Evolutionary conservation across 805 yeast species (phyloP).

Genomic region (Ogataea trehalophila): DNA sequence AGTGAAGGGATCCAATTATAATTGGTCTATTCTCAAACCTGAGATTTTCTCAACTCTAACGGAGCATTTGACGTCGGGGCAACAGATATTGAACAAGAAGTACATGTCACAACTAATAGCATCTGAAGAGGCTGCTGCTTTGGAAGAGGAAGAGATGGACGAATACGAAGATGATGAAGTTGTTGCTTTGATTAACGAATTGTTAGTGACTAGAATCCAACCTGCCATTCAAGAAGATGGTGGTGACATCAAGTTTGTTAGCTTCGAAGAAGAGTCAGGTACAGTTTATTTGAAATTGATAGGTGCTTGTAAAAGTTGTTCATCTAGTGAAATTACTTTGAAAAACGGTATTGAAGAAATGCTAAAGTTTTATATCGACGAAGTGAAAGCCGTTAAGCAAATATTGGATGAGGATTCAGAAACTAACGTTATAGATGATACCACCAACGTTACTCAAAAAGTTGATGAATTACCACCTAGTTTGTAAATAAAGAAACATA

Average conservation of each 20-base stretch:
- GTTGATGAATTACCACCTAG: conserved; percentile 32
- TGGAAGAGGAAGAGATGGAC: conserved; percentile 64
- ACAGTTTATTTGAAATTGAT: conserved; percentile 82
- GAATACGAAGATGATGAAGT: conserved; percentile 46
- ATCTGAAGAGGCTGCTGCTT: conserved; percentile 36
- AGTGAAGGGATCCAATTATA: conserved; percentile 43
- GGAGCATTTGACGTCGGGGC: conserved; percentile 50
- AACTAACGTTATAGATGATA: conserved; percentile 27
- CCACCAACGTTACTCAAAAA: conserved; percentile 2
- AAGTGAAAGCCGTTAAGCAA: conserved; percentile 83
- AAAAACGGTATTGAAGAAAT: conserved; percentile 96
- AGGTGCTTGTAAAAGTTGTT: conserved; percentile 96
- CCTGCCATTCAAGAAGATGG: conserved; percentile 99
- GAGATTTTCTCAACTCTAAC: conserved; percentile 58
- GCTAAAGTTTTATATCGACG: conserved; percentile 96
- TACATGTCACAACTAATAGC: conserved; percentile 29
- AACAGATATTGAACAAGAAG: conserved; percentile 46
- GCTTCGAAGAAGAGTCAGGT: conserved; percentile 81
- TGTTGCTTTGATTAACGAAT: conserved; percentile 83
- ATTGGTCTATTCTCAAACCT: conserved; percentile 62
- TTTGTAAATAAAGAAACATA: conserved; percentile 13
- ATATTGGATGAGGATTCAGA: conserved; percentile 73
- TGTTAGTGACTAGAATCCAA: conserved; percentile 88
- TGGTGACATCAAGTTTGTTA: conserved; percentile 89
- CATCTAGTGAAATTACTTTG: conserved; percentile 84